These are phyloP conservation scores for Betula pendula DNA, from an alignment of 306 rosid genomes.

Conservation along the genomic window DNA sequence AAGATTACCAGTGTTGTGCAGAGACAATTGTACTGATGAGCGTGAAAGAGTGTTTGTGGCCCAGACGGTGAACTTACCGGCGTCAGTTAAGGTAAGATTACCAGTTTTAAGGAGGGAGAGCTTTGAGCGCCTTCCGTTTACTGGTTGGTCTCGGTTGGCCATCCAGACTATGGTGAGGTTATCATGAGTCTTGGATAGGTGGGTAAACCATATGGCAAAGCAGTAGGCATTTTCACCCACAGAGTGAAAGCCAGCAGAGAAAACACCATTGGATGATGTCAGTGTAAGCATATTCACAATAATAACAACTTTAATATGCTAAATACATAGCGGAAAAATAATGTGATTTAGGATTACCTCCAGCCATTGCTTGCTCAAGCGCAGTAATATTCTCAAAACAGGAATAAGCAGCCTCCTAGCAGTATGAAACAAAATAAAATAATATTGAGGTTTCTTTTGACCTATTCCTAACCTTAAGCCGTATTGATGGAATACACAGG, in stretches of 20 bases:
- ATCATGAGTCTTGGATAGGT: not conserved
- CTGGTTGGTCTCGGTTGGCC: conserved; percentile 49
- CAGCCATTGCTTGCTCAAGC: no score
- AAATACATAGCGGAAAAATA: no score
- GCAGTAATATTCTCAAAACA: no score
- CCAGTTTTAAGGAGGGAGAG: conserved; percentile 42
- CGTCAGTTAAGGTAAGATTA: conserved; percentile 39
- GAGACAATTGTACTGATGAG: conserved; percentile 15
- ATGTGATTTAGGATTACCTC: no score
- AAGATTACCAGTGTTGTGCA: conserved; percentile 42
- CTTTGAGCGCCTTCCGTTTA: conserved; percentile 46
- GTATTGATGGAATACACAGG: no score
- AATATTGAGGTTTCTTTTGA: no score
- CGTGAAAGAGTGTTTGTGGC: conserved; percentile 34
- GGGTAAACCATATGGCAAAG: conserved; percentile 55
- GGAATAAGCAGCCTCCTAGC: no score
- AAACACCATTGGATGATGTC: conserved; percentile 39
- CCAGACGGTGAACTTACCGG: conserved; percentile 39
- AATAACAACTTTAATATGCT: no score
- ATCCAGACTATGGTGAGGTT: conserved; percentile 48
- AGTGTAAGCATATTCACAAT: no score
- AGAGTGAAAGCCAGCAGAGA: conserved; percentile 47
- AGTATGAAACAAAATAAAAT: no score
- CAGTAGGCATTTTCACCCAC: conserved; percentile 52
- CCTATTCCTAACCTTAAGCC: no score